Conservation (phyloP, 768 basidiomycete genomes). For the Leccinum boreale region DNA sequence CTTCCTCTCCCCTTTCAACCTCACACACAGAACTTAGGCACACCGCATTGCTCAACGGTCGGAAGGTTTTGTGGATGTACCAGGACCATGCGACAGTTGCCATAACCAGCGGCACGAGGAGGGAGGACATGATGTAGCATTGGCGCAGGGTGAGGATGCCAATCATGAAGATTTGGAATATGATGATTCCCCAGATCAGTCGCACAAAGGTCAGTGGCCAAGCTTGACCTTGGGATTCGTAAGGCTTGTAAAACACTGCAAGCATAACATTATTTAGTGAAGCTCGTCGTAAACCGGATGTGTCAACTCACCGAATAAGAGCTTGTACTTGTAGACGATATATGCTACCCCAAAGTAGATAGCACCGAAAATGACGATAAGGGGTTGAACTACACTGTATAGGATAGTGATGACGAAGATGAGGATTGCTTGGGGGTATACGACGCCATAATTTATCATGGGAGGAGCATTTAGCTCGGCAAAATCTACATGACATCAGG, state of each 20-base stretch:
- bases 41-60: conserved; percentile 75
- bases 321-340: conserved; percentile 97
- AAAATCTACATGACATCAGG: conserved; percentile 57
- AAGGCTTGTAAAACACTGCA: conserved; percentile 96
- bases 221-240: conserved; percentile 95
- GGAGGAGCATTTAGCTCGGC: conserved; percentile 97
- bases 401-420: conserved; percentile 94
- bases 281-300: neutral
- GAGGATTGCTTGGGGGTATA: conserved; percentile 95
- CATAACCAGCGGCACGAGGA: conserved; percentile 72
- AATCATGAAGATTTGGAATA: conserved; percentile 96
- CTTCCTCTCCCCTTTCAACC: conserved; percentile 86
- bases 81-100: conserved; percentile 81
- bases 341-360: conserved; percentile 96
- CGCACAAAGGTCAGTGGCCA: conserved; percentile 96
- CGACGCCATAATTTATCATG: conserved; percentile 96
- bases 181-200: conserved; percentile 87
- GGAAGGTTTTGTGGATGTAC: conserved; percentile 65
- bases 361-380: conserved; percentile 93
- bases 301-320: conserved; percentile 75
- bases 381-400: conserved; percentile 93
- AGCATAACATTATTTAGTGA: neutral
- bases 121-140: conserved; percentile 53
- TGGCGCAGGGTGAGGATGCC: conserved; percentile 81
- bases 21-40: conserved; percentile 85